Percentiles rank a stretch among this genome's conserved stretches.
Conservation (phyloP, 768 basidiomycete genomes). For the Chalciporus pseudorubinellus region DNA sequence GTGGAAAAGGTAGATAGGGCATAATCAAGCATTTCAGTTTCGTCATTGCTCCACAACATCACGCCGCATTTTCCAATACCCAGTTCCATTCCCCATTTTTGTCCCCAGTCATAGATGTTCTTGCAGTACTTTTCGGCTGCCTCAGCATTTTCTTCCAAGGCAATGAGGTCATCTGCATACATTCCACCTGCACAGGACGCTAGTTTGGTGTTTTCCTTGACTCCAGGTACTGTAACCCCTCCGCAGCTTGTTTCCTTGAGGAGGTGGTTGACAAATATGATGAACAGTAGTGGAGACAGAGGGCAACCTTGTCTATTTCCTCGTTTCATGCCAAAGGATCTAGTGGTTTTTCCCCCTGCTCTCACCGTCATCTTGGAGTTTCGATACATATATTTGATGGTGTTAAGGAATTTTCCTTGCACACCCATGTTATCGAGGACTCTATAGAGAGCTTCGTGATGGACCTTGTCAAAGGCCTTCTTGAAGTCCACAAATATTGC, state of each 20-base stretch:
- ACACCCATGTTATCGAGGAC: constrained; percentile 7
- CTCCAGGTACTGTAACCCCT: not conserved
- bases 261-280: constrained; percentile 10
- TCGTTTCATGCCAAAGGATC: not conserved
- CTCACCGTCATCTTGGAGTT: not conserved
- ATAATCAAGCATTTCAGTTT: too few relatives aligned
- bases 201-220: too few relatives aligned
- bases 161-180: constrained; percentile 6
- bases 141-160: constrained; percentile 12
- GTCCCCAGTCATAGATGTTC: not conserved
- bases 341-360: not conserved
- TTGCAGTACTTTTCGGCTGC: not conserved
- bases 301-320: constrained; percentile 14
- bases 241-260: not conserved
- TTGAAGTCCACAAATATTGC: constrained; percentile 14
- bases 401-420: not conserved
- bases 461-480: constrained; percentile 14
- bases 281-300: constrained; percentile 12
- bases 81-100: constrained; percentile 9
- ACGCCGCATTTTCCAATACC: constrained; percentile 1
- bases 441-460: constrained; percentile 7
- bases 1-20: not conserved
- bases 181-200: not conserved
- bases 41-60: not conserved
- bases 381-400: not conserved